These are phyloP conservation scores for Teunomyces barrocoloradensis DNA, from an alignment of 805 yeast genomes.

Conservation along the genomic window DNA sequence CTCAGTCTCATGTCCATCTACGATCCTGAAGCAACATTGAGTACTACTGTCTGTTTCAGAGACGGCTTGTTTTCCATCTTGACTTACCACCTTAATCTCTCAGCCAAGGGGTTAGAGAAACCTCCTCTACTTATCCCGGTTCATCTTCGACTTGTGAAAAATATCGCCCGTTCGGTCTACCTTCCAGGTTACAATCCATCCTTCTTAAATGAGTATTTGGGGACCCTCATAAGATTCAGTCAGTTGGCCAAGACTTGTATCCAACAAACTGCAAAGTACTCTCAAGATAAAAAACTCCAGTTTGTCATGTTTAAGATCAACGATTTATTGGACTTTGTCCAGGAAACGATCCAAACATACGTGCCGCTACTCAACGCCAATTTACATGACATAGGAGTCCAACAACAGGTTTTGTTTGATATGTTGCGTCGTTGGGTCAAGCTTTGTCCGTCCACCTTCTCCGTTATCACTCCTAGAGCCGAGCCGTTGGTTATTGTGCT, in stretches of 20 bases:
- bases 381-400: constrained; percentile 24
- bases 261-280: background rate
- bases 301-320: constrained; percentile 21
- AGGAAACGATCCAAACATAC: constrained; percentile 23
- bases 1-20: constrained; percentile 40
- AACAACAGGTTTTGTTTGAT: constrained; percentile 31
- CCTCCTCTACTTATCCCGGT: constrained; percentile 22
- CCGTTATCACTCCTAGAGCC: constrained; percentile 18
- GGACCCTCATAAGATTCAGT: constrained; percentile 25
- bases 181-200: constrained; percentile 34
- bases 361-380: constrained; percentile 25
- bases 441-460: constrained; percentile 29
- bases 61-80: constrained; percentile 40
- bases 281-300: background rate
- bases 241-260: background rate
- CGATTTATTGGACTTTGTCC: constrained; percentile 22
- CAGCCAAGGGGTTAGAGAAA: constrained; percentile 9
- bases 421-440: constrained; percentile 37
- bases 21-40: constrained; percentile 40
- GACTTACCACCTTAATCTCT: constrained; percentile 19
- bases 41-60: constrained; percentile 36
- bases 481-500: constrained; percentile 33
- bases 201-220: constrained; percentile 28
- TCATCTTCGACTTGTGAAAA: constrained; percentile 34
- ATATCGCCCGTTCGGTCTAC: constrained; percentile 32